Evolutionary conservation across 805 yeast species (phyloP), one percentile per base, ranked within the genome.

Genomic region (Allodekkera sacchari): DNA sequence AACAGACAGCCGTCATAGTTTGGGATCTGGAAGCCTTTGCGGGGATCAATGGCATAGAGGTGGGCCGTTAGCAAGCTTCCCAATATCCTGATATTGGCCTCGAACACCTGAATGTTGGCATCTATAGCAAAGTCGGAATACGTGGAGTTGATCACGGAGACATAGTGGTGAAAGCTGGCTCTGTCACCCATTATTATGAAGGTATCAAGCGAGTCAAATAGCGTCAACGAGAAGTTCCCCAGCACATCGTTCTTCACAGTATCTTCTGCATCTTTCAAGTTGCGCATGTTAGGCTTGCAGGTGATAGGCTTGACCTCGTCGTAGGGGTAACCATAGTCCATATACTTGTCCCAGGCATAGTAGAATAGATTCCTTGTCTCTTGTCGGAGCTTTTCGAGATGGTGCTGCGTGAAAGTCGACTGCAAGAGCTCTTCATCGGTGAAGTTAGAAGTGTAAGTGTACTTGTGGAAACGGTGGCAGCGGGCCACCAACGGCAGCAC

Each of bases 41-140:
- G 47, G 1, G 59, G 60, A 37, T 70, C 74, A 0, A 69, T 56
- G 0, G 84, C 83, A 46, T 72, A 80, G 27, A 84, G 57, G 57
- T 88, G 96, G 0, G 84, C 74, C 2, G 89, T 77, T 15, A 88
- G 48, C 19, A 88, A 60, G 0, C 95, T 85, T 0, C 97, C 97
- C 17, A 88, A 49, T 2, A 83, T 71, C 24, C 97, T 58, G 12
- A 89, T 88, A 5, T 85, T 74, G 3, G 83, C 69, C 53, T 88
- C 97, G 53, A 88, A 88, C 1, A 88, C 94, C 48, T 88, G 96
- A 0, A 88, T 79, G 2, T 77, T 73, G 7, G 85, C 68, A 38
- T 83, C 74, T 24, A 73, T 64, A 24, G 73, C 66, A 48, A 84
- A 84, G 29, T 61, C 48, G 7, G 62, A 53, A 24, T 59, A 57